Conservation (phyloP, 208 protist genomes). For the Trypanosoma melophagium region DNA sequence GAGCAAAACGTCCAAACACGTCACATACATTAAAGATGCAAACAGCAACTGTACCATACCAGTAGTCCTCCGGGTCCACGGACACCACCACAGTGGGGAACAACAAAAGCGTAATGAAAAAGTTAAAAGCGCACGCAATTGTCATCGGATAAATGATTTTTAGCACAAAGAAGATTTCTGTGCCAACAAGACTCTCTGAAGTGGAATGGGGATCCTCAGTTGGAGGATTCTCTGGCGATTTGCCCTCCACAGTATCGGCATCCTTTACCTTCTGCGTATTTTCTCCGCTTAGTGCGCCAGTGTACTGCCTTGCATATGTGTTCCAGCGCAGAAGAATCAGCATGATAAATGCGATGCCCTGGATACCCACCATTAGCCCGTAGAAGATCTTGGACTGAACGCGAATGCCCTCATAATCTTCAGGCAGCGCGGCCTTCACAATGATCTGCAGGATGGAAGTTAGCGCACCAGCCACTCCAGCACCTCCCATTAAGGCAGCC, state of each 20-base stretch:
- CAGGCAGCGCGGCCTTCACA: conserved; percentile 43
- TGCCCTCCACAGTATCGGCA: not conserved
- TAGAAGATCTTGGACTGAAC: conserved; percentile 59
- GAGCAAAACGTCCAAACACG: conserved; percentile 43
- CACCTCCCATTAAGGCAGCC: conserved; percentile 63
- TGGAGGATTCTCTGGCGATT: not conserved
- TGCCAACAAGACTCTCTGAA: conserved; percentile 16
- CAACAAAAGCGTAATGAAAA: conserved; percentile 61
- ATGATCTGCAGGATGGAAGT: conserved; percentile 58
- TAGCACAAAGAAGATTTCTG: conserved; percentile 15
- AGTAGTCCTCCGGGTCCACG: conserved; percentile 48
- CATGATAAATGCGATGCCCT: conserved; percentile 35
- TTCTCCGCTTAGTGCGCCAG: conserved; percentile 25
- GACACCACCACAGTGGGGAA: conserved; percentile 52
- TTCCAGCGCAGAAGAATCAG: conserved; percentile 46
- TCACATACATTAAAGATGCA: conserved; percentile 65
- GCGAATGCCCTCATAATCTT: conserved; percentile 37
- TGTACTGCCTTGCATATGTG: conserved; percentile 41
- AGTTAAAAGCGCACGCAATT: conserved; percentile 39
- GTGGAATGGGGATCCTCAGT: conserved; percentile 12
- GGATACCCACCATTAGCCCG: conserved; percentile 43
- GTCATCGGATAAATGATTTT: conserved; percentile 38
- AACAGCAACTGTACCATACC: conserved; percentile 56
- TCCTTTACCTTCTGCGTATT: not conserved
- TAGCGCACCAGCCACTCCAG: conserved; percentile 41